Base-by-base conservation (phyloP, 2,329 filamentous ascomycete species). In the Colletotrichum orbiculare region DNA sequence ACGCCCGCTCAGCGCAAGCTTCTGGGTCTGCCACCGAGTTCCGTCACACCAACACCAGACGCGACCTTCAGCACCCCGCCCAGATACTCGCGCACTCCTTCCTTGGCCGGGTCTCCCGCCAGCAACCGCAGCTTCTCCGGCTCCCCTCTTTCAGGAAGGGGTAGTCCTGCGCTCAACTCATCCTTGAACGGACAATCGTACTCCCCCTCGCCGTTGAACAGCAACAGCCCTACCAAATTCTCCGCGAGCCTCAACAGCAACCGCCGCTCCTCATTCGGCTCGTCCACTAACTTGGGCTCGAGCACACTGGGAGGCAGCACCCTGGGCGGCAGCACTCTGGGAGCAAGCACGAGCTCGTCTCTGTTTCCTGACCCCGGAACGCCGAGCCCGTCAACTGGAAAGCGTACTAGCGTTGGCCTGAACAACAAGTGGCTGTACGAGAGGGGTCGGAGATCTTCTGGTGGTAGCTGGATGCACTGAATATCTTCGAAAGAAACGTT, bases 341-440 rank as follows among this genome's bases (percentile, higher is more conserved):
- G 55, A 80, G 57, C 78, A 47, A 85, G 79, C 72, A 82, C 76
- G 35, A 77, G 80, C 54, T 78, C 63, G 17, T 66, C 59, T 42
- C 59, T 79, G 37, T 87, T 88, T 68, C 76, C 82, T 17, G 87
- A 87, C n/a, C 88, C 90, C 2, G 83, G 85, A 12, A 90, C 90
- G 15, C 91, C 92, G 1, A 94, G 89, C 68, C 91, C 92, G 1
- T 79, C 80, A 6, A 79, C 82, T 6, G 84, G 85, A 42, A 93
- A 91, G 79, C 86, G 88, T 61, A 89, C 90, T 46, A 94, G 88
- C 69, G 88, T 96, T 56, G 89, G 89, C 1, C 74, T 97, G 73
- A 97, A 95, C 78, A 97, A 89, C 80, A 97, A 96, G 80, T 98
- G 95, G 95, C 78, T 97, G 66, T 98, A 97, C 74, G 93, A 97